These are phyloP conservation scores for Tillandsia fasciculata DNA, from an alignment of 176 grass and related monocot genomes.

Conservation along the genomic window DNA sequence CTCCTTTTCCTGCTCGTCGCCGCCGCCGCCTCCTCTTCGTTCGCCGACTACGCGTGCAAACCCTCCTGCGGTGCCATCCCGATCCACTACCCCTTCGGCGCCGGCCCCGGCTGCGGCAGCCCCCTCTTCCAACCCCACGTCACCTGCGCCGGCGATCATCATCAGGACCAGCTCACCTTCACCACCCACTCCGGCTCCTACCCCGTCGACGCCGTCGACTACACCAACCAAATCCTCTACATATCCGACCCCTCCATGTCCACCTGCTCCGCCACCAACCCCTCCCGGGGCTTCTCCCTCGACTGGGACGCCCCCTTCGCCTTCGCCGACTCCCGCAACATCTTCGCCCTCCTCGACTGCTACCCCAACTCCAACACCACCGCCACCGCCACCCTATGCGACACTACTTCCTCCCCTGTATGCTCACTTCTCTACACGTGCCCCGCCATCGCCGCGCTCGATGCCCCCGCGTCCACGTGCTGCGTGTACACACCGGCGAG, in stretches of 20 bases:
- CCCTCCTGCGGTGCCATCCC: conserved; percentile 15
- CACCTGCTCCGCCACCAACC: conserved; percentile 7
- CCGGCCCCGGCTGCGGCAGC: conserved; percentile 22
- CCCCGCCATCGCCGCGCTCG: neutral
- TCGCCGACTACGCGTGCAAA: conserved; percentile 11
- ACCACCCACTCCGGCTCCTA: conserved; percentile 18
- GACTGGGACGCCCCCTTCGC: conserved; percentile 21
- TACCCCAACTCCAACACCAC: neutral
- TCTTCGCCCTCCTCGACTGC: conserved; percentile 28
- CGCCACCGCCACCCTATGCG: conserved; percentile 9
- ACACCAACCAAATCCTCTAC: conserved; percentile 21
- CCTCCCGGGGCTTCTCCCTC: conserved; percentile 16
- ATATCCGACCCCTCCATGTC: conserved; percentile 28
- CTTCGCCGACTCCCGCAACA: conserved; percentile 6
- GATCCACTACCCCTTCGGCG: conserved; percentile 22
- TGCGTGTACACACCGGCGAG: conserved; percentile 17
- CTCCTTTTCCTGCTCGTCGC: conserved; percentile 11
- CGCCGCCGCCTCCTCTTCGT: neutral
- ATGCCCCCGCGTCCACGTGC: conserved; percentile 10
- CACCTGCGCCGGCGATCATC: neutral
- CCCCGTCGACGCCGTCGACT: conserved; percentile 23
- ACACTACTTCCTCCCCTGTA: conserved; percentile 3
- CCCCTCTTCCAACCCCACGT: conserved; percentile 19
- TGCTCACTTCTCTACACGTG: conserved; percentile 23
- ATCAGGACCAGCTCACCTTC: conserved; percentile 1